These are phyloP conservation scores for Chlorella sp. DNA, from an alignment of 139 green algal genomes.

Conservation along the genomic window DNA sequence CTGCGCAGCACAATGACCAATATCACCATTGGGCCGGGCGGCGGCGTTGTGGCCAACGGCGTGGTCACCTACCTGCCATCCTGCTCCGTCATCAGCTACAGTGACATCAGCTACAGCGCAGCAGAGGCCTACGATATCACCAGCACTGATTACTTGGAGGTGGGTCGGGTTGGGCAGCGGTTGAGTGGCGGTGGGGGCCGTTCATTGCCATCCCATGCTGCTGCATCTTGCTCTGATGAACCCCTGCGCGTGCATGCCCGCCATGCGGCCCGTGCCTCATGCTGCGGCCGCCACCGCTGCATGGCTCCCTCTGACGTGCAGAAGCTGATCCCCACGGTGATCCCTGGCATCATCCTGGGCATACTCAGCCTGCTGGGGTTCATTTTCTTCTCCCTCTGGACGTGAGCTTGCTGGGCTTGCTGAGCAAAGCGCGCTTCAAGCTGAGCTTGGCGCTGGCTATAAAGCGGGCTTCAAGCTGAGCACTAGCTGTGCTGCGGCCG, in stretches of 20 bases:
- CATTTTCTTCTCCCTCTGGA: slow-evolving; percentile 28
- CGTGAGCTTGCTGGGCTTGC: slow-evolving; percentile 25
- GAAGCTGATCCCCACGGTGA: slow-evolving; percentile 24
- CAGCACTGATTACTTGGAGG: background rate
- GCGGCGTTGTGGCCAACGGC: background rate
- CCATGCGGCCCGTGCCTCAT: background rate
- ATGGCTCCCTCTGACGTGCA: background rate
- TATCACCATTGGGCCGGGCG: background rate
- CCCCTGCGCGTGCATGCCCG: too few relatives aligned
- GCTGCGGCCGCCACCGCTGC: too few relatives aligned
- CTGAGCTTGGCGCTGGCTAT: too few relatives aligned
- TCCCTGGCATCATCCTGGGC: slow-evolving; percentile 45
- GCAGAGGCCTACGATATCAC: slow-evolving; percentile 1
- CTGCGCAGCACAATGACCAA: background rate
- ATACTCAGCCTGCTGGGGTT: slow-evolving; percentile 25
- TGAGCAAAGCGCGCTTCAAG: too few relatives aligned
- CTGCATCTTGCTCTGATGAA: too few relatives aligned
- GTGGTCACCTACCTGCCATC: slow-evolving; percentile 9
- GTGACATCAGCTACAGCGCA: background rate
- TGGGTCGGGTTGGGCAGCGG: too few relatives aligned
- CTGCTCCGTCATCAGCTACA: background rate
- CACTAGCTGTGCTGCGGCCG: too few relatives aligned
- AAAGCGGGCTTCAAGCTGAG: too few relatives aligned
- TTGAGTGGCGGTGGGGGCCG: background rate
- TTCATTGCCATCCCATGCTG: background rate